Evolutionary conservation across 139 green algal species (phyloP).

Genomic region (Tetradesmus obliquus): DNA sequence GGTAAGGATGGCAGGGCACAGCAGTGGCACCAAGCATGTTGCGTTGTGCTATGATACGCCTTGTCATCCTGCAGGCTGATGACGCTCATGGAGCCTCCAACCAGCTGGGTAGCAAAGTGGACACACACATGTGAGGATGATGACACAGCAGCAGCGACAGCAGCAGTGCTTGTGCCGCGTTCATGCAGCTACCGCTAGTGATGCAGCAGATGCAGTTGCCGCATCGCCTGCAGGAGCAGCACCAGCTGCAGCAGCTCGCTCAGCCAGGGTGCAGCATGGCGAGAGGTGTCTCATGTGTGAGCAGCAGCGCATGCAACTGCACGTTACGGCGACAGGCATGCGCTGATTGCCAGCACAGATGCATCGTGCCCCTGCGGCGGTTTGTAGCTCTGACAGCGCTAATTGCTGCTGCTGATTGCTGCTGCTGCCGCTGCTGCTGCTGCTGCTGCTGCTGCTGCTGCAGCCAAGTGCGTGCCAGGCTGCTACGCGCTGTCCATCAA

Average conservation of each 20-base stretch:
- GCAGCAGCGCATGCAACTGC: too few species aligned
- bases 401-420: not conserved
- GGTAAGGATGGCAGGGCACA: not conserved
- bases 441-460: not conserved
- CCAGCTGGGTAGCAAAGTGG: slow-evolving; percentile 43
- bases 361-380: not conserved
- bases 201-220: not conserved
- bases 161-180: not conserved
- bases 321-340: too few species aligned
- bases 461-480: slow-evolving; percentile 52
- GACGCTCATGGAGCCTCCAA: slow-evolving; percentile 35
- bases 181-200: not conserved
- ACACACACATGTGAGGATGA: slow-evolving; percentile 25
- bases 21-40: not conserved
- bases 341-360: too few species aligned
- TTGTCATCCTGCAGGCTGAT: slow-evolving; percentile 12
- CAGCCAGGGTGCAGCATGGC: not conserved
- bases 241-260: not conserved
- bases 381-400: not conserved
- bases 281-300: too few species aligned
- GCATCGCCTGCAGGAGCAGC: not conserved
- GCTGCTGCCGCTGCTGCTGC: not conserved
- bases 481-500: slow-evolving; percentile 57
- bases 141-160: not conserved
- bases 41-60: not conserved